Evolutionary conservation across 1,284 basidiomycete genomes (phyloP), one percentile per base, ranked within the genome.

Genomic region (Irpex rosettiformis): DNA sequence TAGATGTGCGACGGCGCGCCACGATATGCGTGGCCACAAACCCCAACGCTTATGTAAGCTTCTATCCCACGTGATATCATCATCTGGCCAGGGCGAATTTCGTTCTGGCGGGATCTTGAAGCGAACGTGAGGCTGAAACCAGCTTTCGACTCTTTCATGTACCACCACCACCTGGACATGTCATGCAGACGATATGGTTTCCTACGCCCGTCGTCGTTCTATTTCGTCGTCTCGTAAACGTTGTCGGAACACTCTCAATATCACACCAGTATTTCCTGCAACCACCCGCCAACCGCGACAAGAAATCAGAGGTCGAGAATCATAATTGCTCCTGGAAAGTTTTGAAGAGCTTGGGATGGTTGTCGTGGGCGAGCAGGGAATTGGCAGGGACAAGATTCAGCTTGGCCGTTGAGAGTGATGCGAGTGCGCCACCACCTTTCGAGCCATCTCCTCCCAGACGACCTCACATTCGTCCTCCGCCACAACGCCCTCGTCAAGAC

Each of bases 181-280:
- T 59, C 67, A 86, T 85, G 83, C 79, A 75, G 70, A 81, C 73
- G 64, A 72, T 86, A 58, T 84, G 81, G 68, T 74, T 88, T 65
- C 83, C 81, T 53, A 73, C 78, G 47, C 83, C 83, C 57, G 80
- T 89, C 64, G 76, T 79, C 59, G 70, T 80, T 42, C 70, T 90
- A 51, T 74, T 90, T 61, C 85, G 81, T 59, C 76, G 87, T 60
- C 73, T 91, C 45, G 80, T 85, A 61, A 86, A 88, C 64, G 82
- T 81, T 42, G 76, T 90, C 49, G 88, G 86, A 0, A 76, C 83
- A 0, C 70, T 88, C 27, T 86, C 86, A 0, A 79, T 89, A 42
- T 83, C 88, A 2, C 81, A 81, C 64, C 84, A 88, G 40, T 88
- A 86, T 65, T 65, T 84, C 43, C 65, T 75, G 18, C 48, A 25